A percentile compares a stretch with the other conserved stretches of the same genome.
These are phyloP conservation scores for Rugonectria rugulosa DNA, from an alignment of 2,329 filamentous ascomycete species.

Conservation along the genomic window DNA sequence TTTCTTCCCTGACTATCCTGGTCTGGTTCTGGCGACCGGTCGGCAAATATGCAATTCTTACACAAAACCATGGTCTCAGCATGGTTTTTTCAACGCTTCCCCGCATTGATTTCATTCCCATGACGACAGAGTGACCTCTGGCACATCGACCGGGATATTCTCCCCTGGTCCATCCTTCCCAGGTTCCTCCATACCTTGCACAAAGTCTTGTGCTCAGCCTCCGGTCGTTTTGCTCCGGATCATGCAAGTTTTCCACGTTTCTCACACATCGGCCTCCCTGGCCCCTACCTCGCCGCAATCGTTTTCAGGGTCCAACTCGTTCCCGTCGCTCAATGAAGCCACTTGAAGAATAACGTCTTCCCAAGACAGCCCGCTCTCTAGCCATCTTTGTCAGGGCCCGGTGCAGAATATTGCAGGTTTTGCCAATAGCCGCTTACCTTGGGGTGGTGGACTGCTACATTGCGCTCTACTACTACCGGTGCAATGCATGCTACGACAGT, in stretches of 20 bases:
- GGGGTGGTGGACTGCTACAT: no score
- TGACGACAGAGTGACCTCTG: slow-evolving; percentile 31
- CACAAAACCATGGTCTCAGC: slow-evolving; percentile 34
- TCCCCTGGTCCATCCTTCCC: slow-evolving; percentile 8
- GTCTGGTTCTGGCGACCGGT: neutral
- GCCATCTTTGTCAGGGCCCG: neutral
- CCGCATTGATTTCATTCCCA: slow-evolving; percentile 17
- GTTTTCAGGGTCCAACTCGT: slow-evolving; percentile 19
- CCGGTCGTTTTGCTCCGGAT: slow-evolving; percentile 38
- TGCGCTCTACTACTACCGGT: no score
- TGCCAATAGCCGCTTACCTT: neutral
- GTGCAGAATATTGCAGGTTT: slow-evolving; percentile 1
- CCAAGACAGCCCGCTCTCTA: neutral
- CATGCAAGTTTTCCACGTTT: slow-evolving; percentile 8
- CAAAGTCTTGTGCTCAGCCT: slow-evolving; percentile 7
- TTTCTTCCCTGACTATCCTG: no score
- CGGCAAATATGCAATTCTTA: slow-evolving; percentile 34
- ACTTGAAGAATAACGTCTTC: slow-evolving; percentile 11
- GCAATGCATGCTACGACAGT: no score
- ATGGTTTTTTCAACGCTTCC: slow-evolving; percentile 29
- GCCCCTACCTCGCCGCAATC: neutral
- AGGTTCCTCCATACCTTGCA: neutral
- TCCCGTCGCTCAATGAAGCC: slow-evolving; percentile 1
- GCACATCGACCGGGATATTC: slow-evolving; percentile 17
- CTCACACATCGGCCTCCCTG: neutral